Evolutionary conservation across 495 filamentous ascomycete species (phyloP).

Genomic region (Penicillium tannophilum): DNA sequence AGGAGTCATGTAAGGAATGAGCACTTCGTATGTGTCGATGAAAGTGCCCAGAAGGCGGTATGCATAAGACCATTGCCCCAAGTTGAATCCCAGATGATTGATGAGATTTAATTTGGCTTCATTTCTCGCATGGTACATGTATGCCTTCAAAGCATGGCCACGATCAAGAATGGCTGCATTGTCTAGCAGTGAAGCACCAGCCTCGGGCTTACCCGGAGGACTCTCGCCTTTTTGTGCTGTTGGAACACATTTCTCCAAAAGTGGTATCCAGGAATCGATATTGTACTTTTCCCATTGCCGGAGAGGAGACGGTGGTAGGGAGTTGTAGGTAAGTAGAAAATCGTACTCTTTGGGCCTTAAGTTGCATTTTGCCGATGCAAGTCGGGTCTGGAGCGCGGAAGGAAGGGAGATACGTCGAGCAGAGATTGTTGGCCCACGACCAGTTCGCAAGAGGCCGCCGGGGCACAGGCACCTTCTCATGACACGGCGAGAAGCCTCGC

Average conservation of each 20-base stretch:
- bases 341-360: slow-evolving; percentile 14
- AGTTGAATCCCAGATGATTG: slow-evolving; percentile 44
- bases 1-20: slow-evolving; percentile 22
- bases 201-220: slow-evolving; percentile 13
- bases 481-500: slow-evolving; percentile 39
- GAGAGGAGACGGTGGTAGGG: slow-evolving; percentile 18
- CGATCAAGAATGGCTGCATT: slow-evolving; percentile 23
- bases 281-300: slow-evolving; percentile 13
- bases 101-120: slow-evolving; percentile 37
- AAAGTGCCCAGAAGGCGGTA: slow-evolving; percentile 40
- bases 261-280: slow-evolving; percentile 42
- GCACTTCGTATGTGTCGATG: slow-evolving; percentile 37
- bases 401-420: slow-evolving; percentile 14
- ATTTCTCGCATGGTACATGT: slow-evolving; percentile 31
- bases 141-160: slow-evolving; percentile 24
- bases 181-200: slow-evolving; percentile 15
- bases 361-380: slow-evolving; percentile 4
- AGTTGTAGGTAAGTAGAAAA: slow-evolving; percentile 18
- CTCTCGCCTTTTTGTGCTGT: slow-evolving; percentile 24
- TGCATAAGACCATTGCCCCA: slow-evolving; percentile 48
- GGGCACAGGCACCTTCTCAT: slow-evolving; percentile 47
- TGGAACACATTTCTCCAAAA: slow-evolving; percentile 48
- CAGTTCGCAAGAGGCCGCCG: slow-evolving; percentile 40
- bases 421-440: slow-evolving; percentile 28
- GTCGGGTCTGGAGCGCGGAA: slow-evolving; percentile 8